Evolutionary conservation across 169 alveolate genomes (phyloP).

Genomic region (Plasmodium knowlesi): DNA sequence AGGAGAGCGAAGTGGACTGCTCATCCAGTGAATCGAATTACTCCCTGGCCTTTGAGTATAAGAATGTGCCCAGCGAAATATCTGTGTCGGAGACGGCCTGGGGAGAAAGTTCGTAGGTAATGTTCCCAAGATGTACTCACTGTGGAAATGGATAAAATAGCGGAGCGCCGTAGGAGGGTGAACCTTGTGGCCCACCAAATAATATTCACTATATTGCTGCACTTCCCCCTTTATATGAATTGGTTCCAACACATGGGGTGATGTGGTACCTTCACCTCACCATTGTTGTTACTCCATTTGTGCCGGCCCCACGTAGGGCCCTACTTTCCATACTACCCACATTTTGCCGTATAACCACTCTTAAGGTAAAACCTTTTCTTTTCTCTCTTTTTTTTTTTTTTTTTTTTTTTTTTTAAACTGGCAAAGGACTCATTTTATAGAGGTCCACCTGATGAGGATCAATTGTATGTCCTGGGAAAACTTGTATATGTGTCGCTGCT

Average conservation of each 20-base stretch:
- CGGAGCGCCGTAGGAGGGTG: not conserved
- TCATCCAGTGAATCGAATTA: slow-evolving; percentile 72
- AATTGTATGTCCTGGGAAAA: not conserved
- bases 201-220: not conserved
- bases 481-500: not conserved
- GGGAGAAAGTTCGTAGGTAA: slow-evolving; percentile 3
- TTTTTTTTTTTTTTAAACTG: not conserved
- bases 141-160: not conserved
- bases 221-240: not conserved
- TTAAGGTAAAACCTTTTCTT: not conserved
- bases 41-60: slow-evolving; percentile 57
- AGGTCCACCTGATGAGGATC: not conserved
- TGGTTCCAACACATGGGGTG: not conserved
- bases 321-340: not conserved
- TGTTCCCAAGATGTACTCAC: not conserved
- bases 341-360: not conserved
- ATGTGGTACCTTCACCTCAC: not conserved
- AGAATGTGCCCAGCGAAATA: slow-evolving; percentile 69
- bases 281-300: not conserved
- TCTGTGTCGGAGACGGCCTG: slow-evolving; percentile 72
- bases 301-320: not conserved
- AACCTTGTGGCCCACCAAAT: not conserved
- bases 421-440: not conserved
- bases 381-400: not conserved
- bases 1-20: not conserved